Conservation (phyloP, 2,329 filamentous ascomycete species). For the Aciculosporium take region DNA sequence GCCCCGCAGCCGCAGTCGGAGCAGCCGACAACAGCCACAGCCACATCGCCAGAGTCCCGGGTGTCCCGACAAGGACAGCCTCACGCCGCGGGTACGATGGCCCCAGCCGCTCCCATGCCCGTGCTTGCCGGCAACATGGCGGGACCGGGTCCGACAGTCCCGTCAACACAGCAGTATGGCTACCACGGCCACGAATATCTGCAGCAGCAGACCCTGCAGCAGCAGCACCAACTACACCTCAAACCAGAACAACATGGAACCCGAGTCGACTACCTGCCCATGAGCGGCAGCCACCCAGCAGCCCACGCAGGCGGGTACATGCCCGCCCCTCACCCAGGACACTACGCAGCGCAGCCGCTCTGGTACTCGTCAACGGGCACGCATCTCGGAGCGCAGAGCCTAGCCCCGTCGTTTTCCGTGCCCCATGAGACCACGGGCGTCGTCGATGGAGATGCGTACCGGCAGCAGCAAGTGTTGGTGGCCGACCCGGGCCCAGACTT, state of each 20-base stretch:
- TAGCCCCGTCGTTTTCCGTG: slow-evolving; percentile 3
- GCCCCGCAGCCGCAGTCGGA: no score
- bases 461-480: neutral
- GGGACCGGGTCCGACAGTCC: neutral
- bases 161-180: neutral
- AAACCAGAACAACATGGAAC: no score
- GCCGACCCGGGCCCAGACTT: slow-evolving; percentile 6
- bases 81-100: neutral
- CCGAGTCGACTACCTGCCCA: neutral
- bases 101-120: neutral
- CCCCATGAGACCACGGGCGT: neutral
- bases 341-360: neutral
- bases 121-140: neutral
- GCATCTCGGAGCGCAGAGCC: neutral
- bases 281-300: neutral
- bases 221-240: neutral
- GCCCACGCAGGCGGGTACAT: neutral
- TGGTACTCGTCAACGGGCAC: neutral
- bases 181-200: neutral
- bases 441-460: neutral
- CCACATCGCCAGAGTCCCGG: neutral
- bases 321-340: neutral
- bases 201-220: neutral
- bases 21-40: neutral
- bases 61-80: neutral